Percentiles rank a stretch among this genome's conserved stretches.
Conservation (phyloP, 495 filamentous ascomycete genomes). For the Bacidia gigantensis region DNA sequence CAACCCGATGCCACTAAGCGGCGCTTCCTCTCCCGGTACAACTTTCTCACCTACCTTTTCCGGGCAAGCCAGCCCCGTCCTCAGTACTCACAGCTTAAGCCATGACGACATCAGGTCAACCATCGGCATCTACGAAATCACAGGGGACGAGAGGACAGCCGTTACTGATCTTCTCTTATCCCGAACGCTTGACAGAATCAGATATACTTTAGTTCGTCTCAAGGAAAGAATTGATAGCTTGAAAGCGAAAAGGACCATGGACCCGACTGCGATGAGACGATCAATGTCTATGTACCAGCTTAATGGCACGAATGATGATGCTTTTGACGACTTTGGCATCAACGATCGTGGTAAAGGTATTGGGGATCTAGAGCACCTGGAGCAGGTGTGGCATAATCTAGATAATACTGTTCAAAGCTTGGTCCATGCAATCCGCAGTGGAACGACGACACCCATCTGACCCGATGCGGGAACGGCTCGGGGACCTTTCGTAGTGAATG, state of each 20-base stretch:
- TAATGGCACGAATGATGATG: conserved; percentile 1
- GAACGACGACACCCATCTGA: conserved; percentile 3
- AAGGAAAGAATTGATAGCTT: conserved; percentile 6
- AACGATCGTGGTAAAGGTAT: neutral
- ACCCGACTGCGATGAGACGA: neutral
- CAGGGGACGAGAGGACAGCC: conserved; percentile 4
- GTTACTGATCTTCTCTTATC: conserved; percentile 5
- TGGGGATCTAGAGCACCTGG: conserved; percentile 8
- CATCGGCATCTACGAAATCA: conserved; percentile 8
- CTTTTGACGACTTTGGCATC: neutral
- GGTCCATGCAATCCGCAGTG: conserved; percentile 1
- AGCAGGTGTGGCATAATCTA: conserved; percentile 9
- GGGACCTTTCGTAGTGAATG: neutral
- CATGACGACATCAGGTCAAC: conserved; percentile 4
- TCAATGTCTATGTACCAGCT: neutral
- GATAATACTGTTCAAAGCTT: conserved; percentile 11
- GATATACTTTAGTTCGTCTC: conserved; percentile 4
- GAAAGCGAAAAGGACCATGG: neutral
- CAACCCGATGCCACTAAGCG: conserved; percentile 1
- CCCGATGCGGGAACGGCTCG: neutral
- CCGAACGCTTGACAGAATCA: conserved; percentile 6
- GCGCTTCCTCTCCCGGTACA: neutral
- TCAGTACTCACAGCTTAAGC: neutral
- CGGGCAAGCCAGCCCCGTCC: neutral
- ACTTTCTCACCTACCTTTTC: neutral